Evolutionary conservation across 2,329 filamentous ascomycete species (phyloP), one percentile per base, ranked within the genome.

Genomic region (Apiospora hydei): DNA sequence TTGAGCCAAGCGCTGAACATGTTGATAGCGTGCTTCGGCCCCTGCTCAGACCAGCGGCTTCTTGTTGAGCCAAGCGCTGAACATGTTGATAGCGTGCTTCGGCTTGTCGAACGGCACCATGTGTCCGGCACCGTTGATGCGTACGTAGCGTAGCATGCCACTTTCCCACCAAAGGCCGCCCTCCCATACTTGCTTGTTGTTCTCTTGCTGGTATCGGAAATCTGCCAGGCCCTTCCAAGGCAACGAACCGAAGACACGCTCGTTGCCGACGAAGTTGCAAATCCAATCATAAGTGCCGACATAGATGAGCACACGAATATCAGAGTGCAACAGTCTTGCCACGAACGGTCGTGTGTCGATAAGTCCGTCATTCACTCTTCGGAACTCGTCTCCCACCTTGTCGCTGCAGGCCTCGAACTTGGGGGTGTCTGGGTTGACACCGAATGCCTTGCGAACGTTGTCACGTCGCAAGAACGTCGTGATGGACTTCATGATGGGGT

Each of bases 221-320:
- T 72, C 75, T 0, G 73, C 73, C 72, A 77, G 72, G 2, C 76
- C 76, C 61, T 74, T 75, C 76, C 76, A 77, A 21, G 71, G 69
- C 44, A 77, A 67, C 11, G 51, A 43, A 49, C 75, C 70, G 41
- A 72, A 64, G 74, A 75, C 77, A n/a, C 74, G 74, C 30, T 74
- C 61, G 57, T 82, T 83, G 0, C 82, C 81, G 14, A 81, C 82
- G 8, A 82, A 83, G 70, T 84, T 84, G 70, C 82, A 84, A 11
- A 81, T 82, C 67, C 83, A 76, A 71, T 84, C 82, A 0, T 82
- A 73, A 69, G 83, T 84, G 3, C 82, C 82, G 47, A 82, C 81
- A 69, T 84, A 84, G 70, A 82, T 81, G 16, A 84, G 75, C 21
- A 83, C 78, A 71, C 83, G 80, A 49, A 84, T 77, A 24, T 81